Evolutionary conservation across 2,329 filamentous ascomycete genomes (phyloP), one percentile per base, ranked within the genome.

Genomic region (Lojkania enalia): DNA sequence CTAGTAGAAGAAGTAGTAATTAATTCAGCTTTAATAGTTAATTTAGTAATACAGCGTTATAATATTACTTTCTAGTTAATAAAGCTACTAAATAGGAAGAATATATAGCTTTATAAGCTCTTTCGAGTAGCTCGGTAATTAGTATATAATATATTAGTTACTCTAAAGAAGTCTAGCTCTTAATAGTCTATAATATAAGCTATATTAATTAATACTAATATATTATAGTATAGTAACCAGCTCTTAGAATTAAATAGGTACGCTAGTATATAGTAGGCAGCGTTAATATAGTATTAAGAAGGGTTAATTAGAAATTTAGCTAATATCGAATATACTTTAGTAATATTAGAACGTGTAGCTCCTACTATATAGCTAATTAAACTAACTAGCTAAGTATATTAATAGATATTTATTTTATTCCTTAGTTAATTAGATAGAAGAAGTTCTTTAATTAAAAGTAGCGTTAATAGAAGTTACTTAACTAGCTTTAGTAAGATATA

Each of bases 101-200:
- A 58, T 21, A 58, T 13, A 31, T 51, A 62, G 14, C 56, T 58
- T 33, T 61, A 27, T n/a, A 51, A 53, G 40, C 44, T 52, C 15
- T 44, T 44, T 2, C 39, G 39, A 16, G 49, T 56, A 3, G 18
- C 36, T 7, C 27, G 18, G 19, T 63, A 11, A 19, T 59, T 41
- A 9, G 51, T 50, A 39, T 42, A 62, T 15, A 40, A 52, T 14
- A 49, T 48, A 37, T 62, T 49, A 30, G 42, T 36, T 14, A 48
- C 44, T 16, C 48, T 29, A 42, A 36, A 49, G 39, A 59, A 58
- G 33, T 42, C 36, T 39, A 16, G 43, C 25, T 49, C 46, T 44
- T 49, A 13, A 13, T 48, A 18, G 40, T 52, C 33, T 18, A 47
- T 31, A 13, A 52, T 46, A 19, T 52, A 33, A 35, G 27, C 27